phyloP scores from a whole-genome alignment of 2,329 filamentous ascomycete species.

The Phaeosphaeriaceae sp. region DNA sequence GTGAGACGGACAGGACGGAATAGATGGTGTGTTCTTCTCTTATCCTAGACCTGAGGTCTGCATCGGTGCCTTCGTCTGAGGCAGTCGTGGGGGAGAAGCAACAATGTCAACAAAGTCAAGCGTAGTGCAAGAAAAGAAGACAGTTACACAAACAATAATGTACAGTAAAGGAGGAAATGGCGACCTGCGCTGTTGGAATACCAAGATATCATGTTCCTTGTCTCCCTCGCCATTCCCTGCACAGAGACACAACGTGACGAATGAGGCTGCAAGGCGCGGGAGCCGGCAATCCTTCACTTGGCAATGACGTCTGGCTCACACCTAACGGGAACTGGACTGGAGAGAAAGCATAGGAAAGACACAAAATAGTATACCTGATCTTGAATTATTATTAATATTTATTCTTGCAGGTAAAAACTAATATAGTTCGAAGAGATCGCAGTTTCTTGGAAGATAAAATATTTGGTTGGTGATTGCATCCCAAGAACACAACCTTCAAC shows the following conservation, averaged over 20 bases:
- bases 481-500: too few relatives aligned
- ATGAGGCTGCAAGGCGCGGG: slow-evolving; percentile 4
- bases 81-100: not conserved
- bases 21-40: not conserved
- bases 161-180: not conserved
- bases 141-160: not conserved
- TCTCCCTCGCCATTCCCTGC: slow-evolving; percentile 3
- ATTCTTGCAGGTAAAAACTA: too few relatives aligned
- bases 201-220: not conserved
- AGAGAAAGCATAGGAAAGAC: too few relatives aligned
- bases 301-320: slow-evolving; percentile 2
- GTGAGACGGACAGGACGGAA: slow-evolving; percentile 8
- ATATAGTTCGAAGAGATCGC: too few relatives aligned
- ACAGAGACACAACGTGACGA: slow-evolving; percentile 5
- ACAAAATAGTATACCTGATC: too few relatives aligned
- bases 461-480: too few relatives aligned
- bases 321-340: too few relatives aligned
- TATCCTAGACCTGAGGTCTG: slow-evolving; percentile 10
- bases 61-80: slow-evolving; percentile 18
- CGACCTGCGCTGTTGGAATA: not conserved
- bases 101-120: not conserved
- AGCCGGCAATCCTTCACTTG: slow-evolving; percentile 5
- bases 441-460: too few relatives aligned
- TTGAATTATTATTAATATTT: too few relatives aligned
- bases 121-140: not conserved